Base-by-base conservation (phyloP, 495 filamentous ascomycete species). In the Aeminium ludgeri region DNA sequence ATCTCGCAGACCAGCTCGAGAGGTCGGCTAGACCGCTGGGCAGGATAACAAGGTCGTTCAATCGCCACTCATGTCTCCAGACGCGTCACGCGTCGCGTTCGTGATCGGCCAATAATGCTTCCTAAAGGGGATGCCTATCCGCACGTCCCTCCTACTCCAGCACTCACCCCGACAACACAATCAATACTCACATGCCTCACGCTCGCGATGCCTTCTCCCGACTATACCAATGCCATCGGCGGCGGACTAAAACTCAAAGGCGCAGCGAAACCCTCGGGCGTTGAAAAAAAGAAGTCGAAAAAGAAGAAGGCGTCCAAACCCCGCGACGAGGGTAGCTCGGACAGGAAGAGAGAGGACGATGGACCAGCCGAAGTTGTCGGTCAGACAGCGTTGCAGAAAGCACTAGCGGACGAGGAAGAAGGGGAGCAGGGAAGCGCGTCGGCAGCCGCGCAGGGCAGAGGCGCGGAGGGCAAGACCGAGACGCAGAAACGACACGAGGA, bases 241-340 rank as follows among this genome's bases (percentile, higher is more conserved):
- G 70, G 74, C 44, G 72, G 73, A 19, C 74, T 91, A 32, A 85
- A 83, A 55, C 72, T 93, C 33, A 93, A 93, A 62, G 81, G 83
- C 51, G 64, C 59, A 10, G 23, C 23, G 8, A 72, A 72, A 52
- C 60, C 43, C 56, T 60, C 37, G 59, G 66, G 46, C 56, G 69
- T 49, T 57, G 69, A 50, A 67, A 74, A 74, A 51, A 74, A 71
- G 52, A 72, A 68, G 55, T 74, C 74, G 51, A 80, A 77, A 59
- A 74, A 74, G 55, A 73, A 73, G 51, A 68, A 70, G 56, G 70
- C 69, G 48, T 27, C 51, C 10, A 50, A 56, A 40, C 30, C 23
- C 32, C 16, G 8, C 7, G 34, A 51, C 45, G 43, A 66, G 64
- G 49, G 30, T 19, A 53, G 49, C 34, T 27, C 51, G 6, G 23